These are phyloP conservation scores for Leccinum imitatum DNA, from an alignment of 768 basidiomycete genomes.

Conservation along the genomic window DNA sequence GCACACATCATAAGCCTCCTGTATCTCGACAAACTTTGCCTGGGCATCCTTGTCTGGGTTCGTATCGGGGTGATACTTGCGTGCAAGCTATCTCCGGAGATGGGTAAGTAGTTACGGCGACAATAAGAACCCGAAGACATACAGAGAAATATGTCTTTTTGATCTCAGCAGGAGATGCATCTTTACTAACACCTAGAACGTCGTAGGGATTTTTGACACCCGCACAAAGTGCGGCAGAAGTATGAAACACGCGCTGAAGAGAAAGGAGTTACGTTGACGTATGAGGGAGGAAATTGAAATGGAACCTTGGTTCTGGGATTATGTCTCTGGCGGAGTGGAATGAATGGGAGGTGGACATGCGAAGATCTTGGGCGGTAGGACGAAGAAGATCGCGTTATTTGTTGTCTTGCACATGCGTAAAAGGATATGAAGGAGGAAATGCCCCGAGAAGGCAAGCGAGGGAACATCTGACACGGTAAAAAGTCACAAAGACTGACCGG, in stretches of 20 bases:
- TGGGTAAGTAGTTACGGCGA: constrained; percentile 15
- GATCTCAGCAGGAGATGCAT: constrained; percentile 83
- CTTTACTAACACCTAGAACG: constrained; percentile 83
- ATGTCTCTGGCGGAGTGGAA: constrained; percentile 17
- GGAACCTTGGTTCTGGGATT: constrained; percentile 41
- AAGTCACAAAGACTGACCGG: background rate
- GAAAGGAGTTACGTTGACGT: constrained; percentile 21
- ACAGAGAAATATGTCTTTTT: constrained; percentile 98
- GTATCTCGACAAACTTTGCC: constrained; percentile 95
- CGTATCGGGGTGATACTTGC: constrained; percentile 97
- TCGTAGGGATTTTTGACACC: constrained; percentile 84
- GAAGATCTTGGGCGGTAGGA: constrained; percentile 40
- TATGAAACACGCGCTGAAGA: constrained; percentile 72
- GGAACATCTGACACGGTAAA: constrained; percentile 41
- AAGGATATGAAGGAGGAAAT: constrained; percentile 55
- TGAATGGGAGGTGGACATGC: constrained; percentile 23
- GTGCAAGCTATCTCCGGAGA: constrained; percentile 72
- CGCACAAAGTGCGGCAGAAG: constrained; percentile 50
- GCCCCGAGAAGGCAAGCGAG: constrained; percentile 48
- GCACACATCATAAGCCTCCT: constrained; percentile 93
- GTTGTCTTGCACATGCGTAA: constrained; percentile 52
- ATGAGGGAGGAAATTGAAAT: constrained; percentile 10
- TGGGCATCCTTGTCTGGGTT: constrained; percentile 90
- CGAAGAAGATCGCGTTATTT: constrained; percentile 35
- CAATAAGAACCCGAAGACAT: constrained; percentile 31